These are phyloP conservation scores for Chrysanthemum lavandulifolium DNA, from an alignment of 129 eudicot species.

Conservation along the genomic window DNA sequence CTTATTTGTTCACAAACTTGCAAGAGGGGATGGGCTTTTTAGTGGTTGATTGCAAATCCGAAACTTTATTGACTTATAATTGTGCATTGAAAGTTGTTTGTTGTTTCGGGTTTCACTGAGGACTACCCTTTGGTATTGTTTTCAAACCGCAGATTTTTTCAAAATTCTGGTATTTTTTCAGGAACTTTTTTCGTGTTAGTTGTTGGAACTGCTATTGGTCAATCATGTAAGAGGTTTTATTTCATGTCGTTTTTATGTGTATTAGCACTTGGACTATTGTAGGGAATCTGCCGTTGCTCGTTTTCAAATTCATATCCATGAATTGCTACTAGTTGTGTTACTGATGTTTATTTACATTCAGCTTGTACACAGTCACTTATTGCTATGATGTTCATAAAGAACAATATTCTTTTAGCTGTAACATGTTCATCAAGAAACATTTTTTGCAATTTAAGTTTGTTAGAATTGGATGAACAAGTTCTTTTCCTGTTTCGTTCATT, in stretches of 20 bases:
- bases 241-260: constrained; percentile 8
- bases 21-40: not conserved
- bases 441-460: too few relatives aligned
- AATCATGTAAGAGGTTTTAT: not conserved
- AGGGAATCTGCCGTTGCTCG: constrained; percentile 8
- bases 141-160: constrained; percentile 19
- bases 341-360: not conserved
- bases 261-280: constrained; percentile 28
- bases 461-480: too few relatives aligned
- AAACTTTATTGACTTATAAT: constrained; percentile 23
- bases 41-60: constrained; percentile 9
- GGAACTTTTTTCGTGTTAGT: constrained; percentile 15
- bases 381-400: too few relatives aligned
- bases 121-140: constrained; percentile 15
- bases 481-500: too few relatives aligned
- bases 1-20: constrained; percentile 14
- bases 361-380: not conserved
- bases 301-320: constrained; percentile 5
- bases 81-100: constrained; percentile 28
- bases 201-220: constrained; percentile 8
- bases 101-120: constrained; percentile 18
- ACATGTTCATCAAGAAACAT: too few relatives aligned
- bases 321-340: not conserved
- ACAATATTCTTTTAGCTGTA: too few relatives aligned
- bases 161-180: constrained; percentile 22